These are phyloP conservation scores for Mentha longifolia DNA, from an alignment of 257 asterid genomes.

Conservation along the genomic window DNA sequence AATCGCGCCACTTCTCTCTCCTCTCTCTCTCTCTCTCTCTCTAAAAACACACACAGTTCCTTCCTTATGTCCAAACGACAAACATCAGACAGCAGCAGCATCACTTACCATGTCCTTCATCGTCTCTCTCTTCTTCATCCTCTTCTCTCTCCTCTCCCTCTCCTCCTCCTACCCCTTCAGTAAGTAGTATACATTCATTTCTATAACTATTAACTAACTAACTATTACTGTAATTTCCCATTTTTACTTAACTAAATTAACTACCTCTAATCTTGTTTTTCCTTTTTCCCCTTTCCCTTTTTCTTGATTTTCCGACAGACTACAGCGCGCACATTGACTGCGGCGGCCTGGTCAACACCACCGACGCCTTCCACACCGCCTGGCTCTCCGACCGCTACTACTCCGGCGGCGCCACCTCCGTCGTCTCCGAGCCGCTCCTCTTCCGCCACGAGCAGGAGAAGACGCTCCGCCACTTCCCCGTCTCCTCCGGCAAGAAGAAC, in stretches of 20 bases:
- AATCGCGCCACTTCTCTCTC: constrained; percentile 39
- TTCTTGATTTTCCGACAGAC: constrained; percentile 24
- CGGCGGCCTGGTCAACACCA: constrained; percentile 66
- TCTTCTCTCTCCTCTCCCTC: constrained; percentile 36
- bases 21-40: constrained; percentile 22
- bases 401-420: constrained; percentile 75
- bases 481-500: constrained; percentile 82
- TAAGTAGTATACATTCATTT: constrained; percentile 29
- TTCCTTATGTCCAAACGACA: constrained; percentile 39
- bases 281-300: background rate
- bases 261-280: constrained; percentile 16
- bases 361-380: constrained; percentile 66
- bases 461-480: constrained; percentile 83
- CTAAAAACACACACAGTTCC: constrained; percentile 28
- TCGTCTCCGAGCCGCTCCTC: constrained; percentile 89
- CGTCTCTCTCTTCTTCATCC: constrained; percentile 29
- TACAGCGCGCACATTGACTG: constrained; percentile 67
- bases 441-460: constrained; percentile 80
- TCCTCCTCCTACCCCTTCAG: constrained; percentile 39
- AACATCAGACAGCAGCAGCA: constrained; percentile 34
- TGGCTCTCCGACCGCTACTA: constrained; percentile 90
- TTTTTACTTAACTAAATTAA: constrained; percentile 19
- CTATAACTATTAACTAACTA: background rate
- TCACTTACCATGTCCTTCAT: constrained; percentile 36
- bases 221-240: background rate